Base-by-base conservation (phyloP, 2,329 filamentous ascomycete genomes). In the Tolypocladium nubicola region DNA sequence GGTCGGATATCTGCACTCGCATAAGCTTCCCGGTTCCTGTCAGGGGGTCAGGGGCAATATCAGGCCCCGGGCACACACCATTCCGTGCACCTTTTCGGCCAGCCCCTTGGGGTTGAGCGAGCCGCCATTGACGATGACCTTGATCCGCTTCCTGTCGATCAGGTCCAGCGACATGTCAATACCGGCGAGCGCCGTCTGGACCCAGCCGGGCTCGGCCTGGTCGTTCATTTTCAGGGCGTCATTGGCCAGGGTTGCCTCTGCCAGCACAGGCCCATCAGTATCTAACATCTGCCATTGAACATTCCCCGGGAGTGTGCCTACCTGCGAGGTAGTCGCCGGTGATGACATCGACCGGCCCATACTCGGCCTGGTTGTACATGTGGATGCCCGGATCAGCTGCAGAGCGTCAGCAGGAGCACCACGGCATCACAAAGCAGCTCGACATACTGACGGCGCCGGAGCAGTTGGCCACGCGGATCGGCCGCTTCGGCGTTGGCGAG, bases 51-150 rank as follows among this genome's bases (percentile, higher is more conserved):
- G 6, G 9, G 26, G 30, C 11, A 38, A 30, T n/a, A 38, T 37
- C 4, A 35, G 50, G 26, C 16, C 11, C 26, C 30, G 13, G 1
- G 4, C 9, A 35, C 53, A 39, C 56, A 66, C 64, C 56, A 65
- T 43, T 2, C 57, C 54, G 1, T 63, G 57, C 10, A 67, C 59
- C 49, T 61, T 65, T 54, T 76, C 62, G 0, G 79, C 78, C 19
- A 85, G 63, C 0, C 75, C 79, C 57, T 72, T 72, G 0, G 82
- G 82, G 57, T 84, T 79, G 19, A 79, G 71, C 2, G 76, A 79
- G 0, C 82, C 82, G 2, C 81, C 81, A 61, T 84, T 83, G 57
- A 82, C 71, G 40, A 82, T 71, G 14, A 84, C 70, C 59, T 79
- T 81, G 67, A 83, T 83, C 0, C 71, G 64, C 59, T 79, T 76